Conservation (phyloP, 805 yeast genomes). For the Candida multigemmis region DNA sequence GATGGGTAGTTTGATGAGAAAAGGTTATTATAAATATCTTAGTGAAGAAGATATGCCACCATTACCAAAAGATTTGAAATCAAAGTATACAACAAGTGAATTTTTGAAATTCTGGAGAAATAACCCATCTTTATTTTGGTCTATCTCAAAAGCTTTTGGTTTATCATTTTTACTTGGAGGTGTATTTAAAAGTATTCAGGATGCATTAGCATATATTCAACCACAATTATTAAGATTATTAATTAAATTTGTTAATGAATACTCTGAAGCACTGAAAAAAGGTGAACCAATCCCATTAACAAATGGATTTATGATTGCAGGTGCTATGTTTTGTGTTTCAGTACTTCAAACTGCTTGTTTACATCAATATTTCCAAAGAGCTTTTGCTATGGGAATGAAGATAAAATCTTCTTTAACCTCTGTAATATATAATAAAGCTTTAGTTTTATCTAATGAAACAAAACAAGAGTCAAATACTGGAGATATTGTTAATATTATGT, state of each 20-base stretch:
- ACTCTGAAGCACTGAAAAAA: conserved; percentile 20
- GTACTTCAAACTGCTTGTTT: conserved; percentile 68
- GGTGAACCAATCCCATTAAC: conserved; percentile 52
- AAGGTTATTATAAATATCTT: conserved; percentile 58
- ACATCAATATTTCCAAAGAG: conserved; percentile 72
- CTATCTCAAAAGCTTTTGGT: conserved; percentile 69
- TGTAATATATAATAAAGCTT: conserved; percentile 57
- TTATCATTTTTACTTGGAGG: conserved; percentile 63
- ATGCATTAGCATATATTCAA: conserved; percentile 48
- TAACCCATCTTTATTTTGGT: conserved; percentile 46
- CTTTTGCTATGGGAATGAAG: conserved; percentile 70
- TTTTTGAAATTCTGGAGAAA: conserved; percentile 55
- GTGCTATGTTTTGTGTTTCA: conserved; percentile 67
- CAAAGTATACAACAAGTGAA: conserved; percentile 39
- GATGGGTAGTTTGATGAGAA: conserved; percentile 81
- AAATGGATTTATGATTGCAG: conserved; percentile 67
- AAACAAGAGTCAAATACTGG: conserved; percentile 72
- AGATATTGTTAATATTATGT: conserved; percentile 89
- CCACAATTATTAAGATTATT: conserved; percentile 21
- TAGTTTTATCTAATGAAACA: conserved; percentile 63
- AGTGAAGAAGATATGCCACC: conserved; percentile 64
- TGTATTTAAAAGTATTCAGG: conserved; percentile 63
- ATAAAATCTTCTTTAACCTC: conserved; percentile 63
- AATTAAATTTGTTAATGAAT: conserved; percentile 26
- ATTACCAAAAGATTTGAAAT: conserved; percentile 58